A percentile compares a stretch with the other conserved stretches of the same genome.
These are phyloP conservation scores for Spathaspora boniae DNA, from an alignment of 805 yeast genomes.

Conservation along the genomic window DNA sequence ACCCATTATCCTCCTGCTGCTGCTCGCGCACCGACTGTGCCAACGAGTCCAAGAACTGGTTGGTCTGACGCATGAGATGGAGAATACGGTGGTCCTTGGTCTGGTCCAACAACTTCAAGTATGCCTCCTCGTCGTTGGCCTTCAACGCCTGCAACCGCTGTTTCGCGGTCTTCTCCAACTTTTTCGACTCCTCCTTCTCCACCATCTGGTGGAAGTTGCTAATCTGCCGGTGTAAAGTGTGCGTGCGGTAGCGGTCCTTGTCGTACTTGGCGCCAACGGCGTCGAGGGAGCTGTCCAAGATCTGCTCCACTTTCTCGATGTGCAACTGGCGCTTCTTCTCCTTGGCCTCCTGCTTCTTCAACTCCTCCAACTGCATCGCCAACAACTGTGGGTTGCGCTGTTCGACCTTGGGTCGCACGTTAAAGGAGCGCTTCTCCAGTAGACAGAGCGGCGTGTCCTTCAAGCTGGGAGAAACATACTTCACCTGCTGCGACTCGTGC, in stretches of 20 bases:
- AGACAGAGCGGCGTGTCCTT: constrained; percentile 53
- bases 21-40: constrained; percentile 78
- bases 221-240: constrained; percentile 31
- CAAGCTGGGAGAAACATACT: constrained; percentile 49
- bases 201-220: constrained; percentile 50
- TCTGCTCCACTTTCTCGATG: constrained; percentile 41
- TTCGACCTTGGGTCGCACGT: constrained; percentile 64
- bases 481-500: constrained; percentile 52
- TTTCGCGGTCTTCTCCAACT: constrained; percentile 76
- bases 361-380: constrained; percentile 73
- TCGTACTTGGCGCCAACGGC: constrained; percentile 18
- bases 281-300: constrained; percentile 25
- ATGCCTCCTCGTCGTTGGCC: constrained; percentile 86
- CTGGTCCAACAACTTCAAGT: constrained; percentile 76
- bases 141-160: constrained; percentile 84
- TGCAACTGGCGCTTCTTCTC: constrained; percentile 50
- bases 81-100: constrained; percentile 87
- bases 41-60: constrained; percentile 69
- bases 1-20: constrained; percentile 47
- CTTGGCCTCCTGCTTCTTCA: constrained; percentile 55
- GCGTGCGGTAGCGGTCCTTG: constrained; percentile 23
- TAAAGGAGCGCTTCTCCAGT: constrained; percentile 67
- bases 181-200: constrained; percentile 73
- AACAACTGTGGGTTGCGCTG: constrained; percentile 72
- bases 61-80: constrained; percentile 77